Evolutionary conservation across 106 monocot species (phyloP).

Genomic region (Apostasia shenzhenica): DNA sequence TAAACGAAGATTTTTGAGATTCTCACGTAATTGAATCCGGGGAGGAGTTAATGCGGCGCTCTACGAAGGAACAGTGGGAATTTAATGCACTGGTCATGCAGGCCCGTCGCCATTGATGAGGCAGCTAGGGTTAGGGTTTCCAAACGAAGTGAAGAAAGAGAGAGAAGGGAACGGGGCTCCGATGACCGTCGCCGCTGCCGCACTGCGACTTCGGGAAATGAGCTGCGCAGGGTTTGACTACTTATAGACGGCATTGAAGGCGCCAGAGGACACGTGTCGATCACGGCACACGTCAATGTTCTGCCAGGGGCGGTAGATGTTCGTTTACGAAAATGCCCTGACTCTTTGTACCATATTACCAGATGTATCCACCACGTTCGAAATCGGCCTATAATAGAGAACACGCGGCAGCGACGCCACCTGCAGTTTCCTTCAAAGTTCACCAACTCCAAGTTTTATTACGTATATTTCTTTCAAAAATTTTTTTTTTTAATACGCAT

Average conservation of each 20-base stretch:
- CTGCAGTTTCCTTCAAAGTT: too few relatives aligned
- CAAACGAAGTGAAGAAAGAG: background rate
- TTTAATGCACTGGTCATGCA: conserved; percentile 5
- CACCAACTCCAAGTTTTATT: too few relatives aligned
- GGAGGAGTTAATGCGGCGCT: background rate
- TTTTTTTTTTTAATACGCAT: too few relatives aligned
- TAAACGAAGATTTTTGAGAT: conserved; percentile 12
- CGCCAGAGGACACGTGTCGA: conserved; percentile 1
- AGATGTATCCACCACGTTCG: too few relatives aligned
- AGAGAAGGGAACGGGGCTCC: background rate
- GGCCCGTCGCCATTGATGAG: conserved; percentile 15
- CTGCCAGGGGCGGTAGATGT: background rate
- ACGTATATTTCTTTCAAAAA: too few relatives aligned
- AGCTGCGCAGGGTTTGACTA: conserved; percentile 8
- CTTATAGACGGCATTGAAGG: conserved; percentile 8
- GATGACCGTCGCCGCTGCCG: too few relatives aligned
- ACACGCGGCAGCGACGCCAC: too few relatives aligned
- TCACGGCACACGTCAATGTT: background rate
- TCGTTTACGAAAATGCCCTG: background rate
- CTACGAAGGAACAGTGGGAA: background rate
- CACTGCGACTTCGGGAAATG: background rate
- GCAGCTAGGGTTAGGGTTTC: background rate
- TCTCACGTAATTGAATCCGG: conserved; percentile 2
- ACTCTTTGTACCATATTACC: too few relatives aligned
- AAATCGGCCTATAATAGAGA: too few relatives aligned